Evolutionary conservation across 371 early-diverging fungal species (phyloP), one percentile per base, ranked within the genome.

Genomic region (Choanephora cucurbitarum): DNA sequence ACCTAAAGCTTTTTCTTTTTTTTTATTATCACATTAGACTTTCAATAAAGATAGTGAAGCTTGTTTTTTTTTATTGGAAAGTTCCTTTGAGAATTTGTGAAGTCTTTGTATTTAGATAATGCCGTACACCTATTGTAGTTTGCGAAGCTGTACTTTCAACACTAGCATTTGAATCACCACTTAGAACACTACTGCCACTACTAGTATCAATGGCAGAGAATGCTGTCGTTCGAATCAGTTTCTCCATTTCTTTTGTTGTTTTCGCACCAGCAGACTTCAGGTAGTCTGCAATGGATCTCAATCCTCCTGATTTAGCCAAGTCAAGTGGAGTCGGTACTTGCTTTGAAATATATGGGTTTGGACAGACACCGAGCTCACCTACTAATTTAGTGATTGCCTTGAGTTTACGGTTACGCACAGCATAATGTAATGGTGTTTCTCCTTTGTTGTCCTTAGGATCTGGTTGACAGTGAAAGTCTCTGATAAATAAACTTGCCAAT

Each of bases 361-460:
- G 69, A 55, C 67, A 67, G 1, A 60, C 72, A 17, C 70, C 73
- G 3, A 73, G 44, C 17, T 71, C 69, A 2, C 66, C 66, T 14
- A 77, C 56, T 5, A 77, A 40, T 31, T 52, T 62, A 5, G 58
- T 46, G 2, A 77, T 62, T 0, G 53, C 52, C 45, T 69, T 73
- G 21, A 59, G 32, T 40, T 57, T 67, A 19, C 59, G 64, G 23
- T 66, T 58, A 17, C 73, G 67, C 9, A 77, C 64, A 40, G 73
- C 73, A 57, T 71, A 77, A 55, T 77, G 77, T 18, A 77, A 57
- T 5, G 77, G 73, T 18, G 73, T 69, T 44, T 77, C 77, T 5
- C 73, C 73, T 44, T 67, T 72, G 41, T 61, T 44, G 44, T 73
- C 71, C 39, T 48, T 49, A 18, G 61, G 50, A 34, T 68, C 64